Base-by-base conservation (phyloP, 1,284 basidiomycete genomes). In the Rhodotorula mucilaginosa region DNA sequence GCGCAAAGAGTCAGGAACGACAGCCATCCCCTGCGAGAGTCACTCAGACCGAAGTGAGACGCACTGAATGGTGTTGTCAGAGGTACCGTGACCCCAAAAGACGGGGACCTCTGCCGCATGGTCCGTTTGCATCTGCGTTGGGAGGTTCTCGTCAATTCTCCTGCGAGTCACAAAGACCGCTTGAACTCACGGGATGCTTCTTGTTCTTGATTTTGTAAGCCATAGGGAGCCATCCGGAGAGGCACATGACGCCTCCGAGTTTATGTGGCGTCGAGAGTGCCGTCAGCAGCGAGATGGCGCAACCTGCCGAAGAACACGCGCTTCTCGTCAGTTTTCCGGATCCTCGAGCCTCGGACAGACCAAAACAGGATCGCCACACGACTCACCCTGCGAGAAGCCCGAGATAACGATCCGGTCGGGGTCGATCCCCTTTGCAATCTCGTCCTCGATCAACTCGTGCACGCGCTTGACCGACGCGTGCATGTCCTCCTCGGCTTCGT, bases 81-180 rank as follows among this genome's bases (percentile, higher is more conserved):
- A 82, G 21, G 83, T 86, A 13, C 93, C 93, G 75, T 93, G 91
- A 12, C 90, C 94, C 88, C 90, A 91, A 83, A 95, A 95, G 51
- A 94, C 85, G 1, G 92, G 89, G 10, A 68, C 26, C 12, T 66
- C 62, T n/a, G 57, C 54, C 10, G 86, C 85, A 74, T 87, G 83
- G 12, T 84, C 81, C 12, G 85, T 85, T 48, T 83, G 80, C 84
- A 89, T 86, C 88, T 90, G 72, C 12, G 39, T n/a, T 4, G 29
- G 57, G 15, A 12, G 46, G 34, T 21, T 13, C 51, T n/a, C n/a
- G 18, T 12, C 8, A 15, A 8, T 18, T 8, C 23, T 23, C 3
- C 23, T 3, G 51, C 15, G 15, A 8, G 61, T 8, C 16, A n/a
- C 16, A 34, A 63, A 16, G 5, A 49, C 12, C 10, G 23, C 6